phyloP scores from a whole-genome alignment of 2,329 filamentous ascomycete species.

The Gaeumannomyces sp. region DNA sequence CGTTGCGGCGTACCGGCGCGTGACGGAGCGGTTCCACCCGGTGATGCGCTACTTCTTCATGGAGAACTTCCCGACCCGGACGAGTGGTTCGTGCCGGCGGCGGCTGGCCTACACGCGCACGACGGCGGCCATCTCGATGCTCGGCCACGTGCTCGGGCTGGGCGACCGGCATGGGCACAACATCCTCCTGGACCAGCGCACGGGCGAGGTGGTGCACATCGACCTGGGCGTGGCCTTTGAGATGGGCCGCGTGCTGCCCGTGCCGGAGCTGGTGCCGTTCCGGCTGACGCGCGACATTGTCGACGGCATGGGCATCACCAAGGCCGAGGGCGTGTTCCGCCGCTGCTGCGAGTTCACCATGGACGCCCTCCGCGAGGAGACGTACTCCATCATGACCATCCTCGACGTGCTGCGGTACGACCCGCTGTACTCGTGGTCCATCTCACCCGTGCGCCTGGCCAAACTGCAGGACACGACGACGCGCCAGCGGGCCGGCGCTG shows the following conservation, averaged over 20 bases:
- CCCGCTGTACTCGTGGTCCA: conserved; percentile 91
- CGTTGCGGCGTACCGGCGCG: conserved; percentile 67
- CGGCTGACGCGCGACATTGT: conserved; percentile 89
- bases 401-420: conserved; percentile 97
- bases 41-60: conserved; percentile 98
- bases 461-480: conserved; percentile 59
- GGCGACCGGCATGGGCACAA: conserved; percentile 96
- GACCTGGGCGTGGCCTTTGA: conserved; percentile 97
- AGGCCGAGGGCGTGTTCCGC: conserved; percentile 91
- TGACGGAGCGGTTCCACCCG: conserved; percentile 78
- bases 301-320: conserved; percentile 93
- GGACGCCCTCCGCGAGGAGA: conserved; percentile 88
- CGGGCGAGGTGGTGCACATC: conserved; percentile 92
- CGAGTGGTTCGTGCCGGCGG: conserved; percentile 88
- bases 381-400: conserved; percentile 97
- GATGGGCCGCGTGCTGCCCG: conserved; percentile 86
- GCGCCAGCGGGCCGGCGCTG: conserved; percentile 35
- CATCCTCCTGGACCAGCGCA: conserved; percentile 83
- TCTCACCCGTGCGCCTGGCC: conserved; percentile 62
- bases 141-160: conserved; percentile 86
- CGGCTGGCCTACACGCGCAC: conserved; percentile 87
- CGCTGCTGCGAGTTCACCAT: conserved; percentile 98
- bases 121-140: conserved; percentile 90
- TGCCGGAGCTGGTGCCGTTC: conserved; percentile 95
- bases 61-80: conserved; percentile 88